Evolutionary conservation across 176 grass and related monocot species (phyloP).

Genomic region (Phragmites australis): DNA sequence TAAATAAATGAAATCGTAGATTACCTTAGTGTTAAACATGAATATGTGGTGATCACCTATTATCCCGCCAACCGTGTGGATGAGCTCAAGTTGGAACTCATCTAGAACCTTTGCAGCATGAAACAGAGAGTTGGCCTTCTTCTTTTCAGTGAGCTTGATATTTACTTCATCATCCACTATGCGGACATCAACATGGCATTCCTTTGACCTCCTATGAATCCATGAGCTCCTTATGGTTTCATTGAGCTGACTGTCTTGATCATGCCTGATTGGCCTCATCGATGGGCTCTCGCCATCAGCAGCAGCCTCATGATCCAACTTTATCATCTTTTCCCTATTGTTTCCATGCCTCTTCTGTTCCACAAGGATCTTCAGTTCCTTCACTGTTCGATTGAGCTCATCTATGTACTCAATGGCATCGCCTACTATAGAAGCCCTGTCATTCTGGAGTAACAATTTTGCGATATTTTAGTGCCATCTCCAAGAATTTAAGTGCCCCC

Average conservation of each 20-base stretch:
- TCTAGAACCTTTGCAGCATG: slow-evolving; percentile 66
- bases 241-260: slow-evolving; percentile 51
- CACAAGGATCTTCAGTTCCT: slow-evolving; percentile 70
- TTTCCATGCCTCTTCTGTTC: slow-evolving; percentile 66
- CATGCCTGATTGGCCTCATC: slow-evolving; percentile 43
- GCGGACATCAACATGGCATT: slow-evolving; percentile 75
- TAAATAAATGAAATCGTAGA: neutral
- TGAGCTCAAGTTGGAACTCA: slow-evolving; percentile 69
- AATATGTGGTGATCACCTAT: slow-evolving; percentile 89
- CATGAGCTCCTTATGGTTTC: slow-evolving; percentile 74
- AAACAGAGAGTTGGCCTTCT: slow-evolving; percentile 74
- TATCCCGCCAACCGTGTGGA: slow-evolving; percentile 65
- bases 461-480: slow-evolving; percentile 28
- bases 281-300: slow-evolving; percentile 73
- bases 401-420: slow-evolving; percentile 88
- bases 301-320: slow-evolving; percentile 53
- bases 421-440: slow-evolving; percentile 82
- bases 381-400: slow-evolving; percentile 73
- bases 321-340: slow-evolving; percentile 52
- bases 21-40: slow-evolving; percentile 95
- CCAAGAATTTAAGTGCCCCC: slow-evolving; percentile 26
- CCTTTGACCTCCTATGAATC: slow-evolving; percentile 78
- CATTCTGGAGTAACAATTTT: slow-evolving; percentile 46
- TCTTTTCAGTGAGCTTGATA: slow-evolving; percentile 82
- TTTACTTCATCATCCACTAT: slow-evolving; percentile 86